Percentiles rank a stretch among this genome's conserved stretches.
Conservation (phyloP, 2,329 filamentous ascomycete species). For the Claviceps sp. region DNA sequence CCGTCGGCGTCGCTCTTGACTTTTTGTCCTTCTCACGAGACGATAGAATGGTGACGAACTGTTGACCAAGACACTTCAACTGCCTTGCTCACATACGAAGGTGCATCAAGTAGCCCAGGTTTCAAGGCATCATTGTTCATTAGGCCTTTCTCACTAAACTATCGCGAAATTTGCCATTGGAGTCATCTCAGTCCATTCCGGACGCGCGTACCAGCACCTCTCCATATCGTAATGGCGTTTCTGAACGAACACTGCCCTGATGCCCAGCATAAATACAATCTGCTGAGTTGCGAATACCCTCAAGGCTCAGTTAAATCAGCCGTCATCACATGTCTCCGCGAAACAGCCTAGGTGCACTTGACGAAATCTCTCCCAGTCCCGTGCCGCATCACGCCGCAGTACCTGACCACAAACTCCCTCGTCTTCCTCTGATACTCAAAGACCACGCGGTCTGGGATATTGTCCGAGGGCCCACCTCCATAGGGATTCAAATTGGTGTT, state of each 20-base stretch:
- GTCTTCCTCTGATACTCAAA: not conserved
- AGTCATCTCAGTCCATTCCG: too few relatives aligned
- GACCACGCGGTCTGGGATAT: constrained; percentile 1
- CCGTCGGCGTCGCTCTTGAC: not conserved
- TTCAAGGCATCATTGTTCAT: too few relatives aligned
- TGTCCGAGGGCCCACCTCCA: not conserved
- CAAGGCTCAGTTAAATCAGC: too few relatives aligned
- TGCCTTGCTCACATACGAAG: not conserved
- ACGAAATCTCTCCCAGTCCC: not conserved
- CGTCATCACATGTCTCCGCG: not conserved
- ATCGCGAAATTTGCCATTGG: too few relatives aligned
- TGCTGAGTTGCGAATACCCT: too few relatives aligned
- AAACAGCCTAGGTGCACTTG: constrained; percentile 5
- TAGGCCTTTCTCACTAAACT: too few relatives aligned
- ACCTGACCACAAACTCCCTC: not conserved
- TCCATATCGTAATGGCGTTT: not conserved
- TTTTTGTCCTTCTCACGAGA: not conserved
- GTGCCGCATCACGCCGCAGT: constrained; percentile 2
- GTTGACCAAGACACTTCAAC: not conserved
- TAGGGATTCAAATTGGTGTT: not conserved
- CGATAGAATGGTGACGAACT: not conserved
- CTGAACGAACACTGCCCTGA: not conserved
- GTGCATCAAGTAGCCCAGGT: too few relatives aligned
- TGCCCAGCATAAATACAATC: not conserved
- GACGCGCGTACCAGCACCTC: too few relatives aligned